Base-by-base conservation (phyloP, 2,329 filamentous ascomycete genomes). In the Epicoccum nigrum region DNA sequence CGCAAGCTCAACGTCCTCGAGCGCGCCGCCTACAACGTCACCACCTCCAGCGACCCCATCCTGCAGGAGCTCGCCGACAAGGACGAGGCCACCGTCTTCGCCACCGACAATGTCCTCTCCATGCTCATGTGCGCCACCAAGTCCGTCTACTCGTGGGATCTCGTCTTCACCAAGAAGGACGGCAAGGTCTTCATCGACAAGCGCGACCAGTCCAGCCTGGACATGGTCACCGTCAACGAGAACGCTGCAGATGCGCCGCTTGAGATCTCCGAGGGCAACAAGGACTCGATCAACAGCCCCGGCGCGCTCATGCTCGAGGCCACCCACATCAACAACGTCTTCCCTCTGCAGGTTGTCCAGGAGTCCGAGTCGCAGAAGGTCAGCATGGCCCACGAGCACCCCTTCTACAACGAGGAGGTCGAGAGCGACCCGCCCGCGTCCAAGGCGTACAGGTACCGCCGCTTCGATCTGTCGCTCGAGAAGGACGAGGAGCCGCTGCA, bases 281-380 rank as follows among this genome's bases (percentile, higher is more conserved):
- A 96, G 79, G 94, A 99, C 73, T 81, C 84, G 60, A 88, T 99
- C 78, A 99, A 99, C 84, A 92, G 92, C 70, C 94, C 94, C n/a
- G 79, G 81, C 47, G 91, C 92, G 45, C 86, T 99, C 51, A 93
- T 95, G 69, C 88, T 97, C 76, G 94, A 99, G 79, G 94, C 94
- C 47, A 99, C 94, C 44, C 95, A 97, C 81, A 99, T 99, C 84
- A 99, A 99, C 85, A 94, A 97, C 84, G 96, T 97, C 82, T 99
- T 99, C 76, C 89, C 91, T 64, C 90, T 96, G 76, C 94, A 99
- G 81, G 91, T 95, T 43, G 92, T 99, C 62, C 77, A 85, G 65
- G 94, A 99, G 81, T 88, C 83, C 63, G 85, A 91, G 59, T 82
- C 79, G 57, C 80, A 85, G 73, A 95, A 94, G 81, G 82, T 92